A percentile compares a stretch with the other conserved stretches of the same genome.
phyloP scores from a whole-genome alignment of 2,329 filamentous ascomycete genomes.

The Dactylonectria estremocensis region DNA sequence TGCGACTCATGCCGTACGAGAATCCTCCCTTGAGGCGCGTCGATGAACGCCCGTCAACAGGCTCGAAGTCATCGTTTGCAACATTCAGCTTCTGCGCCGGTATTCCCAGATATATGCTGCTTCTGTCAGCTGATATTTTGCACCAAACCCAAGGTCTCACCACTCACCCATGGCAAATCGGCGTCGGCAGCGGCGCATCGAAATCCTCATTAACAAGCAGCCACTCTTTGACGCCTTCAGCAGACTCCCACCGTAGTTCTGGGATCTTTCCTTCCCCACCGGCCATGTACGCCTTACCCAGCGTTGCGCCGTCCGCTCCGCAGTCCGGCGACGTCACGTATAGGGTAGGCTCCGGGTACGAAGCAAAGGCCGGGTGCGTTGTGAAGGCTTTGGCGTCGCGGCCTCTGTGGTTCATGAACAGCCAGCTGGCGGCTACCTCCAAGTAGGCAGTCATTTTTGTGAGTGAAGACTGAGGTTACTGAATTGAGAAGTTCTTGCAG shows the following conservation, averaged over 20 bases:
- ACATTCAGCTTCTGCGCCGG: slow-evolving; percentile 36
- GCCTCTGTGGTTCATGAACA: slow-evolving; percentile 56
- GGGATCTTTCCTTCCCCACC: slow-evolving; percentile 59
- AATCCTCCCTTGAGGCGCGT: slow-evolving; percentile 61
- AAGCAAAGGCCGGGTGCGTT: slow-evolving; percentile 54
- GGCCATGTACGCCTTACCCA: slow-evolving; percentile 56
- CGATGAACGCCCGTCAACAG: slow-evolving; percentile 44
- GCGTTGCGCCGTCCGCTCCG: slow-evolving; percentile 54
- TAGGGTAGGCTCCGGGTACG: slow-evolving; percentile 54
- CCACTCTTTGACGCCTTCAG: slow-evolving; percentile 59
- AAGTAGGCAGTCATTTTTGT: slow-evolving; percentile 48
- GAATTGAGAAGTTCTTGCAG: too few relatives aligned
- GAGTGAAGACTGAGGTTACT: neutral
- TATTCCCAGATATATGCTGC: slow-evolving; percentile 47
- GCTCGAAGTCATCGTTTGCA: slow-evolving; percentile 54
- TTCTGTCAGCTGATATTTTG: neutral
- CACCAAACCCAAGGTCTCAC: neutral
- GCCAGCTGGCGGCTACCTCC: slow-evolving; percentile 56
- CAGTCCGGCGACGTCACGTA: slow-evolving; percentile 58
- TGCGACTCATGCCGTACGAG: slow-evolving; percentile 60
- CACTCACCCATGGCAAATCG: slow-evolving; percentile 62
- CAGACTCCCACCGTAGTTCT: slow-evolving; percentile 57
- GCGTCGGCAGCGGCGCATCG: slow-evolving; percentile 61
- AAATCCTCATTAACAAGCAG: slow-evolving; percentile 64
- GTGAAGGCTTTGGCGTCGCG: slow-evolving; percentile 58